phyloP scores from a whole-genome alignment of 2,329 filamentous ascomycete species.

The Mycosphaerella sp. region DNA sequence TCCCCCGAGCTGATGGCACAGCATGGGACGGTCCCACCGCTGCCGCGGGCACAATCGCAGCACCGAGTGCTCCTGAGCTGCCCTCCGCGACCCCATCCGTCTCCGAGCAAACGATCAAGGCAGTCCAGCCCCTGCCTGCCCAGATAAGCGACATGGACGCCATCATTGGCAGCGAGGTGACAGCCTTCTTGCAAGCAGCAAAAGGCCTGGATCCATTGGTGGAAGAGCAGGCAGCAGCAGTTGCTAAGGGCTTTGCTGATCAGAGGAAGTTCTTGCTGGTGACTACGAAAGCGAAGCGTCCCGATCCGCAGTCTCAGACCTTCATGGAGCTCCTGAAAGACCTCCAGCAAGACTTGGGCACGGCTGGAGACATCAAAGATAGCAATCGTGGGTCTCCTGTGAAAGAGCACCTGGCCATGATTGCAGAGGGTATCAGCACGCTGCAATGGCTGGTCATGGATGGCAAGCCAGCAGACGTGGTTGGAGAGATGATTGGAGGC shows the following conservation, averaged over 20 bases:
- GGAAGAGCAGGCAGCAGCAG: slow-evolving; percentile 62
- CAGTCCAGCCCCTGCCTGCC: slow-evolving; percentile 55
- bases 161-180: slow-evolving; percentile 67
- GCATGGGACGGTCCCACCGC: background rate
- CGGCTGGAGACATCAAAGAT: slow-evolving; percentile 75
- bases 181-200: slow-evolving; percentile 72
- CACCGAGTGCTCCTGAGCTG: slow-evolving; percentile 34
- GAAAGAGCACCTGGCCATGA: slow-evolving; percentile 77
- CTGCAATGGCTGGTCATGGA: slow-evolving; percentile 88
- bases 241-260: slow-evolving; percentile 66
- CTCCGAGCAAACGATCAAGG: slow-evolving; percentile 29
- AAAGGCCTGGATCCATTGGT: slow-evolving; percentile 62
- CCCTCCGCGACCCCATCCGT: slow-evolving; percentile 19
- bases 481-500: slow-evolving; percentile 73
- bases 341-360: slow-evolving; percentile 73
- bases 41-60: slow-evolving; percentile 16
- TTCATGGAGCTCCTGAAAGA: slow-evolving; percentile 78
- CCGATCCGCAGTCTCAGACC: slow-evolving; percentile 62
- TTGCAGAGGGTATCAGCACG: slow-evolving; percentile 83
- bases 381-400: slow-evolving; percentile 67
- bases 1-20: slow-evolving; percentile 12
- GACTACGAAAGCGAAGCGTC: slow-evolving; percentile 87
- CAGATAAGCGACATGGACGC: slow-evolving; percentile 83
- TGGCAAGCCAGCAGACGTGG: slow-evolving; percentile 73
- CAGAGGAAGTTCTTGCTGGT: slow-evolving; percentile 85